Evolutionary conservation across 208 protist species (phyloP).

Genomic region (Trypanosoma scelopori): DNA sequence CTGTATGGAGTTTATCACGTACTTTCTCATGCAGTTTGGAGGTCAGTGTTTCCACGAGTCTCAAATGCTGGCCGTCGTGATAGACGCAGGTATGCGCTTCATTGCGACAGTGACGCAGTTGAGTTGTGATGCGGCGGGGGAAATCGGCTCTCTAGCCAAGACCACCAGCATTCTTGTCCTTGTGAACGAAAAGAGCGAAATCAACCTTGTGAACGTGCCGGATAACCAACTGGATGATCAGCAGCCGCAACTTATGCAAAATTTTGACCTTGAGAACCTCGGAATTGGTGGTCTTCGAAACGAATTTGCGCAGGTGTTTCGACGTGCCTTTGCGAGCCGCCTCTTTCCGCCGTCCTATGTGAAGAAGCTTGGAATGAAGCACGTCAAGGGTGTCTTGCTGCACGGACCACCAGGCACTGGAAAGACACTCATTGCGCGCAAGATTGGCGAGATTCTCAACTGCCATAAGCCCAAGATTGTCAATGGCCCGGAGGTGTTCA

Average conservation of each 20-base stretch:
- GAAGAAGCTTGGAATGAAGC: constrained; percentile 96
- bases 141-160: constrained; percentile 44
- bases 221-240: constrained; percentile 80
- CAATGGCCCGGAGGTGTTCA: constrained; percentile 98
- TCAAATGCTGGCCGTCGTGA: constrained; percentile 67
- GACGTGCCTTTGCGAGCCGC: constrained; percentile 98
- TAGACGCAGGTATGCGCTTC: constrained; percentile 49
- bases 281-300: constrained; percentile 96
- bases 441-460: constrained; percentile 99
- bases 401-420: constrained; percentile 99
- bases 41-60: constrained; percentile 59
- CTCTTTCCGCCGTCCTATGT: constrained; percentile 94
- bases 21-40: constrained; percentile 46
- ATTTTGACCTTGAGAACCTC: constrained; percentile 92
- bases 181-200: constrained; percentile 57
- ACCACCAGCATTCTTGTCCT: constrained; percentile 48
- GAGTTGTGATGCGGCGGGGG: constrained; percentile 24
- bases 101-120: constrained; percentile 45
- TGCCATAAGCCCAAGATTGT: constrained; percentile 96
- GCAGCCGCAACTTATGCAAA: constrained; percentile 70
- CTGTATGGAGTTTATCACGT: constrained; percentile 52
- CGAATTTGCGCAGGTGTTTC: constrained; percentile 98
- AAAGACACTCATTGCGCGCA: constrained; percentile 99
- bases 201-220: constrained; percentile 70
- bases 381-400: constrained; percentile 98